phyloP scores from a whole-genome alignment of 805 yeast species.

The Candida ascalaphidarum region DNA sequence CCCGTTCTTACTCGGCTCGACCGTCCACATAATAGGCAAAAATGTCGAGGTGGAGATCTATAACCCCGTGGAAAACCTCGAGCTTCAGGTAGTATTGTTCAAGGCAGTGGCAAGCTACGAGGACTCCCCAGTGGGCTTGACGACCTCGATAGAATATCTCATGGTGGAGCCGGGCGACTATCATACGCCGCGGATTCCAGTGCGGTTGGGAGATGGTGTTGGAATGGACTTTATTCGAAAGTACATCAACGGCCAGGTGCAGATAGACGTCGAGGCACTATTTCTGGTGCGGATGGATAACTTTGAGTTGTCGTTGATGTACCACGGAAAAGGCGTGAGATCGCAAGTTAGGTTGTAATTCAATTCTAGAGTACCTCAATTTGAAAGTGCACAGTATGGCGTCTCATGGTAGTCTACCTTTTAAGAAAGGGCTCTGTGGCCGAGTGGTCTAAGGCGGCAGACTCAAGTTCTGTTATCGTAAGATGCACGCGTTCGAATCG shows the following conservation, averaged over 20 bases:
- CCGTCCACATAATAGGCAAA: slow-evolving; percentile 46
- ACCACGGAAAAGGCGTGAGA: slow-evolving; percentile 35
- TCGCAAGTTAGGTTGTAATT: slow-evolving; percentile 29
- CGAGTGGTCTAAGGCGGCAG: no score
- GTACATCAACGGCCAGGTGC: slow-evolving; percentile 43
- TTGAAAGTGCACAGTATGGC: no score
- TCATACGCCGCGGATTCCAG: slow-evolving; percentile 42
- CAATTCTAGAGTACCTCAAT: no score
- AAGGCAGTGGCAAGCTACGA: slow-evolving; percentile 42
- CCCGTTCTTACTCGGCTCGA: slow-evolving; percentile 41
- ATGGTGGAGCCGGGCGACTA: slow-evolving; percentile 45
- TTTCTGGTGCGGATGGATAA: slow-evolving; percentile 30
- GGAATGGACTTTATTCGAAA: slow-evolving; percentile 41
- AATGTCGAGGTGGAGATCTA: slow-evolving; percentile 45
- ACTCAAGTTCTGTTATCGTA: no score
- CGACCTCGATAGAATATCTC: slow-evolving; percentile 32
- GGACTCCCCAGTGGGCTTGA: slow-evolving; percentile 37
- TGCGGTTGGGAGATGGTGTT: slow-evolving; percentile 35
- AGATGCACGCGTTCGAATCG: no score
- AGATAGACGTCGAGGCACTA: slow-evolving; percentile 37
- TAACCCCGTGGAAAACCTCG: slow-evolving; percentile 47
- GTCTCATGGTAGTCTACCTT: no score
- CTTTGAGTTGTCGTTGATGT: slow-evolving; percentile 33
- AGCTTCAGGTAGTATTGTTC: slow-evolving; percentile 29
- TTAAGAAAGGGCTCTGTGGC: no score